These are phyloP conservation scores for Colletotrichum filicis DNA, from an alignment of 2,329 filamentous ascomycete species.

Conservation along the genomic window DNA sequence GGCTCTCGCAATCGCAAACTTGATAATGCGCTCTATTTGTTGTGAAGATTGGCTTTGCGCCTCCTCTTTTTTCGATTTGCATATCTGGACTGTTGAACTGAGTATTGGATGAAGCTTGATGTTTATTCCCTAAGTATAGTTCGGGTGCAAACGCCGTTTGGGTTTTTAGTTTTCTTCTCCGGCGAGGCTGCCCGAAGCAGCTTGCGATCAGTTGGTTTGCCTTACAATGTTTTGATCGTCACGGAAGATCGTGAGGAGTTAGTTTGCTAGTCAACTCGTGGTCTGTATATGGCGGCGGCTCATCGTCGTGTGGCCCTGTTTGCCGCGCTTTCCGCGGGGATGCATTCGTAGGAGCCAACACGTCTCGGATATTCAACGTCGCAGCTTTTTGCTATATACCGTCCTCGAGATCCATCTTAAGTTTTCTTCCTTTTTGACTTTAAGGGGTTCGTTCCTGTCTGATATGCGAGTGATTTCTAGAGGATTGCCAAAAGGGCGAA, in stretches of 20 bases:
- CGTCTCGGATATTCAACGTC: background rate
- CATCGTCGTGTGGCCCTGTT: background rate
- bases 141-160: background rate
- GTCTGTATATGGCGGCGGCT: background rate
- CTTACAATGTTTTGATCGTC: background rate
- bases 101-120: background rate
- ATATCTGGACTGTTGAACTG: background rate
- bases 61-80: background rate
- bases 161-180: background rate
- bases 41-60: background rate
- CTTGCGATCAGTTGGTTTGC: background rate
- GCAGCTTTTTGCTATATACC: background rate
- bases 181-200: background rate
- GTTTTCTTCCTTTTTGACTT: background rate
- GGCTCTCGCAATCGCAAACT: background rate
- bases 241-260: background rate
- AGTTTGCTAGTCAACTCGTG: background rate
- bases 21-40: background rate
- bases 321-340: no score
- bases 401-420: slow-evolving; percentile 12
- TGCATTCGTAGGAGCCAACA: no score
- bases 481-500: background rate
- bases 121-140: background rate
- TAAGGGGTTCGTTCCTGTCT: background rate
- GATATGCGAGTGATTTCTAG: background rate